Base-by-base conservation (phyloP, 805 yeast species). In the Naumovozyma castellii region DNA sequence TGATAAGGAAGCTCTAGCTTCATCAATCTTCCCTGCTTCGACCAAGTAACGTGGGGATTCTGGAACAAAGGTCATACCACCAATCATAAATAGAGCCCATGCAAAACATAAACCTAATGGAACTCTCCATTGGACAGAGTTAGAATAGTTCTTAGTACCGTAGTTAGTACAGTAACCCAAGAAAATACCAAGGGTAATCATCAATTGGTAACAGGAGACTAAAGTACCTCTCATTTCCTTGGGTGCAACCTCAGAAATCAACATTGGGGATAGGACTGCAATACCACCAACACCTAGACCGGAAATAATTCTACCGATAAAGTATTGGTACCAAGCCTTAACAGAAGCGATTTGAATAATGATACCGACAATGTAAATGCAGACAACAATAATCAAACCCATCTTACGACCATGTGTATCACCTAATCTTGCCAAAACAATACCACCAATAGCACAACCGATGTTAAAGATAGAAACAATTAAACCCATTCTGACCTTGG, bases 201-300 rank as follows among this genome's bases (percentile, higher is more conserved):
- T 76, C 55, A 81, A 68, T 63, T 81, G 88, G 67, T 73, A 81
- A 50, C 76, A 73, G 34, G 80, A 75, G 34, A 81, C 87, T 44
- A 80, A 70, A 25, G 83, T 69, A 61, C 86, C 86, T 74, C 88
- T 76, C 37, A 80, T 62, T 40, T 72, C 57, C 33, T 57, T 57
- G 34, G 62, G 62, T 22, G 62, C 49, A 38, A 57, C 58, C 47
- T 59, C 61, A 30, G 82, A 71, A 49, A 80, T 78, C 59, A 80
- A 76, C 53, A 84, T 64, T 40, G 94, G 90, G 17, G 80, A 83
- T 41, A 80, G 68, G 34, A 86, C 86, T 36, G 90, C 76, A 34
- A 84, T 71, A 43, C 77, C 76, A 49, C 95, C 94, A 42, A 84
- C 85, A 42, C 84, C 84, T n/a, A 82, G 49, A 42, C 95, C 95